Base-by-base conservation (phyloP, 2,329 filamentous ascomycete genomes). In the Ophiostoma perfectum region DNA sequence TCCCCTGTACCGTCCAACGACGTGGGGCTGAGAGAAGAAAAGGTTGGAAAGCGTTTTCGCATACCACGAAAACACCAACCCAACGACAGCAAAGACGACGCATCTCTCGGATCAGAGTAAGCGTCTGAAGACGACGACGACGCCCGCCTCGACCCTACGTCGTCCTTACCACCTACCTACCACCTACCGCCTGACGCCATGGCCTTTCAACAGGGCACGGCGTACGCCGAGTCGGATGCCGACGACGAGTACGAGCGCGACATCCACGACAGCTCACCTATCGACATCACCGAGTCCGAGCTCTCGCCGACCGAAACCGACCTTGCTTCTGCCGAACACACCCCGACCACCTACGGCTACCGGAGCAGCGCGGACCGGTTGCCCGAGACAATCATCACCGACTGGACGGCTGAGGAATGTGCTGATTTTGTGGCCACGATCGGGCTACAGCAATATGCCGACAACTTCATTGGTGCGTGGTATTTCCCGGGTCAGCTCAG, bases 391-490 rank as follows among this genome's bases (percentile, higher is more conserved):
- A 86, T 90, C 75, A 90, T 94, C 73, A 88, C 88, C 44, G 88
- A 92, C 74, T 95, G 91, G 91, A 89, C 88, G 1, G 89, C 88
- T 16, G 92, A 96, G 70, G 92, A 98, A 79, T 93, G 91, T 79
- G 92, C 92, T 72, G 92, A 96, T 75, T 98, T 96, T 76, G 86
- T 97, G 73, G 85, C 87, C 68, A 88, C 87, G 70, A 85, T 97
- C 74, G 92, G 92, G 45, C 80, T 97, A 74, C 83, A 87, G 72
- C 91, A 96, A 77, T 97, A 97, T 79, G 88, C 90, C 69, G 88
- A 93, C 75, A 83, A 83, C 36, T 96, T 97, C 77, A 82, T 95
- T 78, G 92, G 93, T 96, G 81, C 75, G 68, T 67, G 3, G 9
- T 18, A 8, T 36, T 27, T 27, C 27, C 27, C 27, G 27, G 27